These are phyloP conservation scores for Boletus calvinii DNA, from an alignment of 1,284 basidiomycete genomes.

Conservation along the genomic window DNA sequence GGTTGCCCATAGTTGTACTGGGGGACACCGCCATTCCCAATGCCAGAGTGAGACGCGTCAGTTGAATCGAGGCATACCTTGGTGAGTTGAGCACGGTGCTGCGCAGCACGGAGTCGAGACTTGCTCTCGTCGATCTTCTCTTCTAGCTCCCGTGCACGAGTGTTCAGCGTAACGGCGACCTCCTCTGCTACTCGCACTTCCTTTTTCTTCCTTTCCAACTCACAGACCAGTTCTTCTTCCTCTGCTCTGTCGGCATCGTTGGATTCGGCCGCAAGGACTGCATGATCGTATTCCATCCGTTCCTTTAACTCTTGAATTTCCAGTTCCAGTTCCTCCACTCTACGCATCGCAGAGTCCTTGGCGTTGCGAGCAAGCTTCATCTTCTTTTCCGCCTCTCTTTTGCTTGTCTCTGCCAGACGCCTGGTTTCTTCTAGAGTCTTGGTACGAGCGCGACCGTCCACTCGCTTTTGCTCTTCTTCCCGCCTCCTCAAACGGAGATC, in stretches of 20 bases:
- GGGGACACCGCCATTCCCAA: conserved; percentile 9
- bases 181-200: conserved; percentile 77
- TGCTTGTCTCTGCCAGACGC: conserved; percentile 75
- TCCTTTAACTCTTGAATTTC: conserved; percentile 66
- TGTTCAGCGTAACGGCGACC: conserved; percentile 51
- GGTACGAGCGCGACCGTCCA: conserved; percentile 78
- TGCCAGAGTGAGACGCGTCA: conserved; percentile 8
- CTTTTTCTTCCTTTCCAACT: conserved; percentile 57
- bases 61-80: conserved; percentile 34
- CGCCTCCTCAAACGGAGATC: conserved; percentile 75
- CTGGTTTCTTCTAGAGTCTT: conserved; percentile 87
- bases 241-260: conserved; percentile 41
- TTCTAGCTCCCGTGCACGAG: conserved; percentile 60
- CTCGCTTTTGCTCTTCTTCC: conserved; percentile 76
- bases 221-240: conserved; percentile 50
- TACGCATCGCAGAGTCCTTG: conserved; percentile 63
- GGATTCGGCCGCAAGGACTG: conserved; percentile 47
- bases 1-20: conserved; percentile 12
- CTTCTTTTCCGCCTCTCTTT: conserved; percentile 86
- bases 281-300: conserved; percentile 52
- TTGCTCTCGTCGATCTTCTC: conserved; percentile 53
- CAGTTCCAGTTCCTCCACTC: conserved; percentile 64
- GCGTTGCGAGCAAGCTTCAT: conserved; percentile 67
- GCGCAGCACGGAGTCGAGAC: conserved; percentile 49
- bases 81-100: conserved; percentile 50